Base-by-base conservation (phyloP, 371 early-diverging fungal species). In the Mortierella sp. region DNA sequence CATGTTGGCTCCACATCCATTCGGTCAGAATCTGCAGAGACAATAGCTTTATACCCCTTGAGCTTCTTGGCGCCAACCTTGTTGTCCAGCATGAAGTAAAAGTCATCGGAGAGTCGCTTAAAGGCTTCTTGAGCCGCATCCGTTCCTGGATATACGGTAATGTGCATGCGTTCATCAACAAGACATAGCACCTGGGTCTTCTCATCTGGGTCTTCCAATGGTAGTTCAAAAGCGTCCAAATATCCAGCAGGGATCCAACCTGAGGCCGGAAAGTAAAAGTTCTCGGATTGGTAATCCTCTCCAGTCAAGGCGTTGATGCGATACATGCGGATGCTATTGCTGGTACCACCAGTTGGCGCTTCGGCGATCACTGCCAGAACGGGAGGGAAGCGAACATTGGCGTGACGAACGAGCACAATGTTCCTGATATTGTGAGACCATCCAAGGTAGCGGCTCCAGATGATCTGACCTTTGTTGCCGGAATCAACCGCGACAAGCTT, bases 401-500 rank as follows among this genome's bases (percentile, higher is more conserved):
- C 82, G 18, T 82, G 70, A 14, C 95, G 87, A 7, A 94, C 86
- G 16, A 89, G 70, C 50, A 88, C 68, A 2, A 94, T 21, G 30
- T 89, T 72, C 9, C 79, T 70, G 51, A 90, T 85, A 0, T 82
- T 71, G 21, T 84, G 81, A 23, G 65, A 58, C 21, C 70, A 76
- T 10, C 57, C 26, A 31, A 64, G 71, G 66, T 60, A 85, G n/a
- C 80, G 82, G 28, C 89, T 85, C 98, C 98, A 97, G 2, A 94
- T 84, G 54, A 89, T 82, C 34, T 84, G 68, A 1, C 96, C 96
- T 43, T 84, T 82, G 45, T 79, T 84, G 55, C 83, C 85, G 19
- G 95, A 90, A 64, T 95, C 93, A 34, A 95, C 84, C 3, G 95
- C 96, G 27, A 92, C 81, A 5, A 97, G 65, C 63, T 93, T 92